Evolutionary conservation across 2,329 filamentous ascomycete species (phyloP).

Genomic region (Hirsutella thompsonii): DNA sequence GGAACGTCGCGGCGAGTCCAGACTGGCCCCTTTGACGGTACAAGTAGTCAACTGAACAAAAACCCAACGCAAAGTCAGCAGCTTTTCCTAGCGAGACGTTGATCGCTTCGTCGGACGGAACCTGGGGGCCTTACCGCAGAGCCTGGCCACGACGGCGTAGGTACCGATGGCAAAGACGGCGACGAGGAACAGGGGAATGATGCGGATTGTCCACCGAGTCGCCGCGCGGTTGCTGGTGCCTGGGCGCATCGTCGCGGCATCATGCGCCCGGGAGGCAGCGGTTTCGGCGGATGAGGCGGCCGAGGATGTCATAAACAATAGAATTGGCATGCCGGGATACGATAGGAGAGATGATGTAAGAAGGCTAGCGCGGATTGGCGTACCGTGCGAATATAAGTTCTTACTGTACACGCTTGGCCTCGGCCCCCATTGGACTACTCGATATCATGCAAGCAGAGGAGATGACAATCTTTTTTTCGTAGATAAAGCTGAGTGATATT

Average conservation of each 20-base stretch:
- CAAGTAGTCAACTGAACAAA: slow-evolving; percentile 50
- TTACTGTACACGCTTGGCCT: no score
- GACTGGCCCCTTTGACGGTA: slow-evolving; percentile 33
- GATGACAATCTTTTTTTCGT: no score
- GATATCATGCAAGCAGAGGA: no score
- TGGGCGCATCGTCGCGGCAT: slow-evolving; percentile 19
- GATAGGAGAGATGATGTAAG: not conserved
- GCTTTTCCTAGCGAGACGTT: no score
- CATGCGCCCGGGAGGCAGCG: slow-evolving; percentile 1
- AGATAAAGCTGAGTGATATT: no score
- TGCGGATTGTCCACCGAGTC: slow-evolving; percentile 27
- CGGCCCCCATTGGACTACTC: no score
- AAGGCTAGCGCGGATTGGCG: no score
- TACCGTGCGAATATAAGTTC: no score
- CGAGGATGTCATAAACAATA: no score
- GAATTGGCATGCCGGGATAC: no score
- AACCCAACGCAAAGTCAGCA: not conserved
- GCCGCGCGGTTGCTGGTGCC: slow-evolving; percentile 14
- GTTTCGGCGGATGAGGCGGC: not conserved
- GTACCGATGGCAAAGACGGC: slow-evolving; percentile 55
- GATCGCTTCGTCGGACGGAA: no score
- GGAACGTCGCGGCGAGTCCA: slow-evolving; percentile 52
- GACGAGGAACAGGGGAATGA: slow-evolving; percentile 58
- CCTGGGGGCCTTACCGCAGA: slow-evolving; percentile 46
- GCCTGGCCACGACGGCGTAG: slow-evolving; percentile 54